Evolutionary conservation across 192 early-diverging fungal species (phyloP).

Genomic region (Rhizophlyctis rosea): DNA sequence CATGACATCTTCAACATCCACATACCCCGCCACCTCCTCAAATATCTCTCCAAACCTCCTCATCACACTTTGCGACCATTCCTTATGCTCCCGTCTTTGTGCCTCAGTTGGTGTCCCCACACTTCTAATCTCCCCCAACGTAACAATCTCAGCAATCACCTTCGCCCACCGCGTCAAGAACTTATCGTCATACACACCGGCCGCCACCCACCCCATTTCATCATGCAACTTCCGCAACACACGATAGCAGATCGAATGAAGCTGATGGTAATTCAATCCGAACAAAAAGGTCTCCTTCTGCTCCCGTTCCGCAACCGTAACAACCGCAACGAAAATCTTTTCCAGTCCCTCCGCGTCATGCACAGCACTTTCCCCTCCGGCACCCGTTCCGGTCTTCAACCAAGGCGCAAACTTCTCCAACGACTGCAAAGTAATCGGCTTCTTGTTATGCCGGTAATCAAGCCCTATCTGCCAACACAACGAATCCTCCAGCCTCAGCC

Average conservation of each 20-base stretch:
- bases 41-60: not conserved
- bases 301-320: not conserved
- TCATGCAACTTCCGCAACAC: not conserved
- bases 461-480: not conserved
- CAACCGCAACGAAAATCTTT: not conserved
- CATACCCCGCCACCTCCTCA: not conserved
- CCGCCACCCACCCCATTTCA: not conserved
- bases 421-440: too few species aligned
- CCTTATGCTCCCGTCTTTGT: not conserved
- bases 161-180: not conserved
- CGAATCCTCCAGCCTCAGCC: not conserved
- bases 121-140: not conserved
- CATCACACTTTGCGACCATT: not conserved
- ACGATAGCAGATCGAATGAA: not conserved
- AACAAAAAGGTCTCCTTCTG: not conserved
- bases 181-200: too few species aligned
- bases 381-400: not conserved
- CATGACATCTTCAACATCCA: not conserved
- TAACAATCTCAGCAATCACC: not conserved
- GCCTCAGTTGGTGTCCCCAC: not conserved
- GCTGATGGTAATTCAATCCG: not conserved
- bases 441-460: not conserved
- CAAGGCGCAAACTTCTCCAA: not conserved
- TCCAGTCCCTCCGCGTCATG: not conserved
- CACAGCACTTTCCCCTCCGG: not conserved